phyloP scores from a whole-genome alignment of 2,329 filamentous ascomycete species.

The Botrytis hyacinthi region DNA sequence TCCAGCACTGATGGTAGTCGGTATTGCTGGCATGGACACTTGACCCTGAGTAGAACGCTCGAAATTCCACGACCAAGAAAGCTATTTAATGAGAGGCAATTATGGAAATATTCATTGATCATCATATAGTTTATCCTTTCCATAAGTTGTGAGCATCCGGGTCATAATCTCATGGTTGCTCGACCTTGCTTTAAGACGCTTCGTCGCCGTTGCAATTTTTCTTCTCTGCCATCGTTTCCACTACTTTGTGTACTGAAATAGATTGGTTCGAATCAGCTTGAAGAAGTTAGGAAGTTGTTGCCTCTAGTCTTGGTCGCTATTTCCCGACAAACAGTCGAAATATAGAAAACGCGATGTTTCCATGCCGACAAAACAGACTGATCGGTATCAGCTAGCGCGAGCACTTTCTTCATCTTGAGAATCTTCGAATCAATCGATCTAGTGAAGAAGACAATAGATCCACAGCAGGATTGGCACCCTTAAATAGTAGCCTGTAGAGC shows the following conservation, averaged over 20 bases:
- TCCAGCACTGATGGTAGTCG: not conserved
- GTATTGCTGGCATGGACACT: not conserved
- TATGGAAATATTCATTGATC: not conserved
- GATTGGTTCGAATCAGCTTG: not conserved
- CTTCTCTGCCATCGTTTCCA: not conserved
- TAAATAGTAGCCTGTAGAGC: not conserved
- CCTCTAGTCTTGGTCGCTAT: not conserved
- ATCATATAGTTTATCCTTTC: not conserved
- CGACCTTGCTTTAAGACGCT: not conserved
- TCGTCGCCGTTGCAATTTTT: not conserved
- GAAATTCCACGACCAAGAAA: not conserved
- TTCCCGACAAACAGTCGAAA: not conserved
- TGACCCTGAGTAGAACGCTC: not conserved
- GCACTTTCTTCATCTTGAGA: slow-evolving; percentile 7
- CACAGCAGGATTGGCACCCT: not conserved
- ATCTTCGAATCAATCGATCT: not conserved
- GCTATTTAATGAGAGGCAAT: not conserved
- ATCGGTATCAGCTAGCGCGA: not conserved
- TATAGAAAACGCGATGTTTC: not conserved
- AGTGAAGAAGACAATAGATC: not conserved
- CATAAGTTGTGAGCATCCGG: not conserved
- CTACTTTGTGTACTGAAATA: not conserved
- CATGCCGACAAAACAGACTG: not conserved
- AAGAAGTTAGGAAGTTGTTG: not conserved
- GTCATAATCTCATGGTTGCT: slow-evolving; percentile 6